These are phyloP conservation scores for Teunomyces aglyptinius DNA, from an alignment of 805 yeast species.

Conservation along the genomic window DNA sequence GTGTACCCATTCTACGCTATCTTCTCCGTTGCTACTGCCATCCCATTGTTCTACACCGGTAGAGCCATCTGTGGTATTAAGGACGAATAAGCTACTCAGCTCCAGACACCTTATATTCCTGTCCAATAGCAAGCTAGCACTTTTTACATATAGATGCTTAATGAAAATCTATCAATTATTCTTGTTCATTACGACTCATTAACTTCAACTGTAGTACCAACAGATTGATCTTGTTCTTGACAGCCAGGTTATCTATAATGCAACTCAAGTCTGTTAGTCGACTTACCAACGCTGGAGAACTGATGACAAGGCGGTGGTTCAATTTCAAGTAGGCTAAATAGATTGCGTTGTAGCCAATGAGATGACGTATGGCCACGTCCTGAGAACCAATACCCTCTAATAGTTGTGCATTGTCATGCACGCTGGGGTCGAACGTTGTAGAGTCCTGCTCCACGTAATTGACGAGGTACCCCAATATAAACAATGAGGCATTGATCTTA, in stretches of 20 bases:
- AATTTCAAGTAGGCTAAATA: conserved; percentile 10
- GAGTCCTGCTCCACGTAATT: conserved; percentile 10
- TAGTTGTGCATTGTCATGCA: neutral
- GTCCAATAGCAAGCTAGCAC: neutral
- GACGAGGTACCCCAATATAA: conserved; percentile 14
- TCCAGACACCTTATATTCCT: neutral
- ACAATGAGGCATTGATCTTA: conserved; percentile 7
- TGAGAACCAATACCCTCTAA: neutral
- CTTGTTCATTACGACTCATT: neutral
- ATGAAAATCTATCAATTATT: neutral
- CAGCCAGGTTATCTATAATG: neutral
- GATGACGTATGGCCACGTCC: conserved; percentile 10
- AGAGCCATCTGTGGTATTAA: conserved; percentile 73
- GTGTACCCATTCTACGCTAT: conserved; percentile 79
- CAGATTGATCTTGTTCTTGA: neutral
- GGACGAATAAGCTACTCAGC: conserved; percentile 24
- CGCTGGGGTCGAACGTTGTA: neutral
- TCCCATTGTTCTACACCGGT: conserved; percentile 66
- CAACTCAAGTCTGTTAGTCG: neutral
- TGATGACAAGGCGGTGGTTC: conserved; percentile 5
- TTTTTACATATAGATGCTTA: neutral
- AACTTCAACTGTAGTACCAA: conserved; percentile 1
- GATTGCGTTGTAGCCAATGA: conserved; percentile 17
- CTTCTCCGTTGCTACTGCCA: conserved; percentile 62
- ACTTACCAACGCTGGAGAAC: neutral